Conservation (phyloP, 164 flowering plant species). For the Tetracentron sinense region DNA sequence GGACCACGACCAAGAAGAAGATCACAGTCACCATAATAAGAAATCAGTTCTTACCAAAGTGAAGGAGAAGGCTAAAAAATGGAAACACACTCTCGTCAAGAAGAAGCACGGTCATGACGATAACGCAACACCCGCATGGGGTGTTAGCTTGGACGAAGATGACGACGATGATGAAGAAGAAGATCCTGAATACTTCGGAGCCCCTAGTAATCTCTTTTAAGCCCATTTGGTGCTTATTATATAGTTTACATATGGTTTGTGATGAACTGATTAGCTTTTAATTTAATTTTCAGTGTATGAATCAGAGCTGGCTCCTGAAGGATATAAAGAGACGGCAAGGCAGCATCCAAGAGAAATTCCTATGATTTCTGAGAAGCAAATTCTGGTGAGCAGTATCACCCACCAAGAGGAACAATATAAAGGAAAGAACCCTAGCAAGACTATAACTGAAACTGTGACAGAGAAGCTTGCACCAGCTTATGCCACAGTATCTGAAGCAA, state of each 20-base stretch:
- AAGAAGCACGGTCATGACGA: slow-evolving; percentile 42
- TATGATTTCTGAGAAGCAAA: slow-evolving; percentile 36
- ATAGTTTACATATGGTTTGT: no score
- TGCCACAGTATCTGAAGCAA: slow-evolving; percentile 35
- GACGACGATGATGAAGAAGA: slow-evolving; percentile 35
- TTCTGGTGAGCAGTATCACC: slow-evolving; percentile 15
- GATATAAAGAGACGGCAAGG: slow-evolving; percentile 36
- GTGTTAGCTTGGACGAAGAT: slow-evolving; percentile 46
- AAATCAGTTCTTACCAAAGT: slow-evolving; percentile 70
- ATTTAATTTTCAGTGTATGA: slow-evolving; percentile 60
- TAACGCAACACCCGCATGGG: slow-evolving; percentile 43
- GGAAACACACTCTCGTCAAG: slow-evolving; percentile 36
- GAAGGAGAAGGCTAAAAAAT: slow-evolving; percentile 64
- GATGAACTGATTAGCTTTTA: not conserved
- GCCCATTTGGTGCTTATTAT: not conserved
- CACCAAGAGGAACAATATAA: slow-evolving; percentile 2
- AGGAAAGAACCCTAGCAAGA: slow-evolving; percentile 13
- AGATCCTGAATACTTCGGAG: slow-evolving; percentile 25
- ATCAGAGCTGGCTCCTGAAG: slow-evolving; percentile 58
- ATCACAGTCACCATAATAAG: slow-evolving; percentile 32
- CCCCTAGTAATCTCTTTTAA: not conserved
- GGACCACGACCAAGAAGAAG: slow-evolving; percentile 44
- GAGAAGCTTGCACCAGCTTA: slow-evolving; percentile 44
- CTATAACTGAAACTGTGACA: slow-evolving; percentile 27
- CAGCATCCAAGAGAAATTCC: slow-evolving; percentile 43